Base-by-base conservation (phyloP, 352 stramenopile species). In the Pythium rishiriense region DNA sequence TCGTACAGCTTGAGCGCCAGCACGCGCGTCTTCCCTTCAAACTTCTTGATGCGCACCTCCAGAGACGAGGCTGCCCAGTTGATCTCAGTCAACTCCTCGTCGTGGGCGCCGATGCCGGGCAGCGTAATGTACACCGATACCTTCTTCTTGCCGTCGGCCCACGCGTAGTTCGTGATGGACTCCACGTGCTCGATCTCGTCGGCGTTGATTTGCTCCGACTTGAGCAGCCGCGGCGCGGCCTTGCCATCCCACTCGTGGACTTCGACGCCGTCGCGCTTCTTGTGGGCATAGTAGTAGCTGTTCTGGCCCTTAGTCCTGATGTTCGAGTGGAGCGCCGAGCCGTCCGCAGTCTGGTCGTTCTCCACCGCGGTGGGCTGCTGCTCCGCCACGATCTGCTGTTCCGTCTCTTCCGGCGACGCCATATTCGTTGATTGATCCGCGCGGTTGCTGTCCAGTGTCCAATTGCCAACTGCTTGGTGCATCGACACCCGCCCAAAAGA, bases 251-350 rank as follows among this genome's bases (percentile, higher is more conserved):
- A 95, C 68, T 90, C 72, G 63, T 93, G 83, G 49, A 93, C 78
- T 62, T 93, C 81, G 19, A 87, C 86, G 54, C 87, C 62, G 21
- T 91, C 72, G 58, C 86, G 86, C 75, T 83, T 84, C 76, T 93
- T 92, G 73, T 95, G 86, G 22, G 86, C 86, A 60, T 95, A 95
- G 63, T 95, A 95, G 70, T 95, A 95, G 69, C 81, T 91, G 74
- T 95, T 95, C 46, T 79, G 75, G 25, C 84, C 86, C 70, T 93
- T 93, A 28, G 53, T 80, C 65, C 85, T 86, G 69, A 95, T 95
- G 66, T 95, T 95, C 25, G 65, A 76, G 45, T 95, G 83, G 58
- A 94, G 69, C 41, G 84, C 86, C 51, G 86, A 95, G 45, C 58
- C 50, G 6, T 58, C 50, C 24, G 48, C 43, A 10, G 29, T 49